Base-by-base conservation (phyloP, 176 grass and related monocot genomes). In the Avena atlantica region DNA sequence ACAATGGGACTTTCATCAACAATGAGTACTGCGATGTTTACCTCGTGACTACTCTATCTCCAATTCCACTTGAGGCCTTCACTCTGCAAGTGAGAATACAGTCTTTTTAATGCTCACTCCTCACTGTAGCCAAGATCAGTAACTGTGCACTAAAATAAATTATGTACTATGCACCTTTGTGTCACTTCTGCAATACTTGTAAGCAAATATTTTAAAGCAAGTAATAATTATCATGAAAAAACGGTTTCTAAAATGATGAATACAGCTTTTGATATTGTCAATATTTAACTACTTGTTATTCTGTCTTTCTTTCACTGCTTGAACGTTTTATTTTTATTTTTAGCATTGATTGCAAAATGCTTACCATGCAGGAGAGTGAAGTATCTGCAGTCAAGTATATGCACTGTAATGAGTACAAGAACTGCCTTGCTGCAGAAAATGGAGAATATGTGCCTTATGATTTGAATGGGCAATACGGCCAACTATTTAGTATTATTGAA, bases 1-100 rank as follows among this genome's bases (percentile, higher is more conserved):
- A 93, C 56, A 85, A 95, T 80, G 90, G 96, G 24, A 86, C 64
- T 34, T 98, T 74, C 78, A 94, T 81, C 9, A 92, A 98, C 87
- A 98, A 98, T 51, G 96, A 98, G 86, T 92, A 94, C 78, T 88
- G 82, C 80, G 96, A 98, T 94, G 93, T 95, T 36, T 98, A 98
- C 89, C 93, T 98, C 74, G 90, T 98, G 78, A 95, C 93, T 86
- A 98, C 86, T 85, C 86, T 94, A 89, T 64, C 62, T 83, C 96
- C 90, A 75, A 98, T 98, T 91, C 96, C 96, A 73, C 90, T 92
- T 60, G 88, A 92, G 79, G 96, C 92, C 63, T 95, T 98, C 91
- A 88, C 86, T 83, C 90, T 98, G 47, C 93, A 98, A 83, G 96
- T 98, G 83, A 86, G 81, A 52, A 80, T 88, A 20, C 52, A 85